phyloP scores from a whole-genome alignment of 225 moss, liverwort and hornwort genomes.

The Sphagnum contortum region DNA sequence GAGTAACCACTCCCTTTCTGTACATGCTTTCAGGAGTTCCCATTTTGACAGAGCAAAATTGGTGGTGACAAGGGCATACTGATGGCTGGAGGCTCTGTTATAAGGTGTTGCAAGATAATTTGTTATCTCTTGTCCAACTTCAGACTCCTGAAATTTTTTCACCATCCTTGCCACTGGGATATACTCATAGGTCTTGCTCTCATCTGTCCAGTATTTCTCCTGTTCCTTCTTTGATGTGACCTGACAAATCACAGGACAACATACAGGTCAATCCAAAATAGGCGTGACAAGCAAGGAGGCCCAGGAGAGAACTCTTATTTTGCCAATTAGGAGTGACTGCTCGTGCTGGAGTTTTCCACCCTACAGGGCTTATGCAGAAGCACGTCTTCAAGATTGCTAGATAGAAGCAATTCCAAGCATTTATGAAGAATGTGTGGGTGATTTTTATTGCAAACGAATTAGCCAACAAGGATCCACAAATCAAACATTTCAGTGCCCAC shows the following conservation, averaged over 20 bases:
- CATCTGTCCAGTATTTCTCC: conserved; percentile 30
- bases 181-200: conserved; percentile 21
- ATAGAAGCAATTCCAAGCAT: no score
- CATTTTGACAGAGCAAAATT: conserved; percentile 10
- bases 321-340: no score
- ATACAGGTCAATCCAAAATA: no score
- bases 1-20: conserved; percentile 20
- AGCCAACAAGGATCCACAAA: no score
- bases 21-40: conserved; percentile 25
- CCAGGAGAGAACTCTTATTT: no score
- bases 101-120: conserved; percentile 10
- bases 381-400: no score
- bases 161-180: conserved; percentile 23
- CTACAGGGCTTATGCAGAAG: no score
- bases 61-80: conserved; percentile 15
- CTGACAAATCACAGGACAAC: conserved; percentile 4
- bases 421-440: no score
- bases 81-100: conserved; percentile 13
- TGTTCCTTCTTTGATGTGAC: conserved; percentile 41
- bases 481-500: no score
- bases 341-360: no score
- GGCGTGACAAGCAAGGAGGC: no score
- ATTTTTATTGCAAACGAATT: no score
- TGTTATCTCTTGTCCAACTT: conserved; percentile 13
- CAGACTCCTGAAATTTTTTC: conserved; percentile 15